Evolutionary conservation across 2,329 filamentous ascomycete genomes (phyloP).

Genomic region (Leptographium flavum): DNA sequence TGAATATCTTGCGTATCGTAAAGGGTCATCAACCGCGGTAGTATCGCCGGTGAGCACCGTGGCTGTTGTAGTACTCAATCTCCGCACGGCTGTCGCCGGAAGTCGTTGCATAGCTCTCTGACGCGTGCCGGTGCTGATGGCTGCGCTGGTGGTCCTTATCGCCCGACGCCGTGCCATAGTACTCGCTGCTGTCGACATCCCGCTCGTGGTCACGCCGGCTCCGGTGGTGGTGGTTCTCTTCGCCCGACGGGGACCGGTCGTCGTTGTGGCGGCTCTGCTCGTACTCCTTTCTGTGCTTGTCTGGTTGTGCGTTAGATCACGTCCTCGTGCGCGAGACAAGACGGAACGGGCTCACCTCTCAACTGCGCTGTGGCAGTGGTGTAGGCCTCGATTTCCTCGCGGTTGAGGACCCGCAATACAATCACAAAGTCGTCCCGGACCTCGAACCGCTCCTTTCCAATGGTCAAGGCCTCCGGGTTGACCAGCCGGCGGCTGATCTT

Average conservation of each 20-base stretch:
- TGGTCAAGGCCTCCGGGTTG: conserved; percentile 73
- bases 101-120: conserved; percentile 1
- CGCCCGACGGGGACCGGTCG: conserved; percentile 1
- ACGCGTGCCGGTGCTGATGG: conserved; percentile 4
- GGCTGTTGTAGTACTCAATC: conserved; percentile 8
- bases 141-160: neutral
- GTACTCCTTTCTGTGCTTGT: conserved; percentile 24
- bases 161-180: neutral
- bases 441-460: conserved; percentile 83
- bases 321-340: neutral
- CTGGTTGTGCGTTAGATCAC: conserved; percentile 12
- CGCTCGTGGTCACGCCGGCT: conserved; percentile 6
- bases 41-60: conserved; percentile 4
- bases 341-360: conserved; percentile 43
- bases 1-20: too few relatives aligned
- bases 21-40: conserved; percentile 6
- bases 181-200: conserved; percentile 7
- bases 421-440: conserved; percentile 90
- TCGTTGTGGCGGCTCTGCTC: conserved; percentile 11
- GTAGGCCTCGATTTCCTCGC: conserved; percentile 81
- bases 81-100: neutral
- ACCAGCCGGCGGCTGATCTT: conserved; percentile 82
- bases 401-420: conserved; percentile 72
- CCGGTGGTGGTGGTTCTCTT: conserved; percentile 1
- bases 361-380: conserved; percentile 69